A percentile compares a stretch with the other conserved stretches of the same genome.
These are phyloP conservation scores for Colletotrichum sp. DNA, from an alignment of 2,329 filamentous ascomycete species.

Conservation along the genomic window DNA sequence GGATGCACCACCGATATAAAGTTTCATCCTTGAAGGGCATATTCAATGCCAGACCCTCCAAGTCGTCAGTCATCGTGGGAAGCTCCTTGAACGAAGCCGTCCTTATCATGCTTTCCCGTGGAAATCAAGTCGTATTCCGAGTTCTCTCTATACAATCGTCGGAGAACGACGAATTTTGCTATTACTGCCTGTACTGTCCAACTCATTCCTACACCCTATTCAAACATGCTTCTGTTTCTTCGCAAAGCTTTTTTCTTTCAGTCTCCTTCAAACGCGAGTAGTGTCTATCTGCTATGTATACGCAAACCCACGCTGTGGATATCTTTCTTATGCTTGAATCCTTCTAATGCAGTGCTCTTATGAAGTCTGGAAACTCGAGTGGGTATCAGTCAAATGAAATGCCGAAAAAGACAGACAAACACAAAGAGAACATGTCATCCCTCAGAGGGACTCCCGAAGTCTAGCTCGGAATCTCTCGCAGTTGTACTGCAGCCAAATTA, in stretches of 20 bases:
- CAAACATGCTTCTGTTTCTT: neutral
- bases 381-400: neutral
- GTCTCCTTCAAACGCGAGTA: neutral
- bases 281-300: neutral
- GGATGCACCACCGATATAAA: neutral
- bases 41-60: neutral
- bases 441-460: neutral
- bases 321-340: neutral
- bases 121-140: neutral
- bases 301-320: neutral
- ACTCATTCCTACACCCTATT: neutral
- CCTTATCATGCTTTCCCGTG: neutral
- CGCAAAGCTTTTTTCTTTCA: neutral
- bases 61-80: neutral
- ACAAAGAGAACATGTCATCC: neutral
- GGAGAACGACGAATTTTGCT: neutral
- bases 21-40: neutral
- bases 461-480: neutral
- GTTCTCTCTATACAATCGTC: neutral
- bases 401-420: neutral
- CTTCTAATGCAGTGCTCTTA: neutral
- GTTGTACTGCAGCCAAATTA: constrained; percentile 3
- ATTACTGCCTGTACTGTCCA: neutral
- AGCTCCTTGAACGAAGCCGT: neutral
- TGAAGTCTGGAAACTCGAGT: neutral